Conservation (phyloP, 1,284 basidiomycete genomes). For the Bondarzewia mesenterica region DNA sequence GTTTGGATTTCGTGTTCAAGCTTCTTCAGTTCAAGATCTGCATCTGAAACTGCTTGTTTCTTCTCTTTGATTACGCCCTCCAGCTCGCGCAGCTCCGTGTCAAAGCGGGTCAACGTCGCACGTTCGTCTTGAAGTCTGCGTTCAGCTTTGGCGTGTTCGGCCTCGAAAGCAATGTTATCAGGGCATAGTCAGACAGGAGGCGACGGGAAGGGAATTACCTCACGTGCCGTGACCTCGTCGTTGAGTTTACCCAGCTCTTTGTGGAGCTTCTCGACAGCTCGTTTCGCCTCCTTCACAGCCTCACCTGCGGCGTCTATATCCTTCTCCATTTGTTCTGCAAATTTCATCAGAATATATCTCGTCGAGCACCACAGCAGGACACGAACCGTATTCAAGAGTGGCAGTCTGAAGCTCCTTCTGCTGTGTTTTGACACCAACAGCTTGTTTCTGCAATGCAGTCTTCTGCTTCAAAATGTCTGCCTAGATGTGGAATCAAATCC, state of each 20-base stretch:
- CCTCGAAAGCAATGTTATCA: slow-evolving; percentile 29
- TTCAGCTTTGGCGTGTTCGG: slow-evolving; percentile 56
- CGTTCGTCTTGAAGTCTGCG: slow-evolving; percentile 75
- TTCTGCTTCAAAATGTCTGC: slow-evolving; percentile 78
- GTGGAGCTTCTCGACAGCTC: slow-evolving; percentile 50
- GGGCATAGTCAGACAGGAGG: neutral
- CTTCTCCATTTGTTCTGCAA: slow-evolving; percentile 72
- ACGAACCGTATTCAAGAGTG: slow-evolving; percentile 76
- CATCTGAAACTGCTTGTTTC: slow-evolving; percentile 67
- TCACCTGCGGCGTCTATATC: slow-evolving; percentile 64
- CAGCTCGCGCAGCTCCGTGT: slow-evolving; percentile 80
- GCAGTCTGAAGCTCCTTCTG: slow-evolving; percentile 89
- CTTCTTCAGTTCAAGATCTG: slow-evolving; percentile 61
- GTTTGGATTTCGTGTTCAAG: slow-evolving; percentile 44
- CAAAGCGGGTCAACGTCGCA: slow-evolving; percentile 81
- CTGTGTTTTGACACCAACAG: slow-evolving; percentile 73
- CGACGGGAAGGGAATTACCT: slow-evolving; percentile 31
- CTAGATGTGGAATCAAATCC: slow-evolving; percentile 27
- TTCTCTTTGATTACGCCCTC: slow-evolving; percentile 78
- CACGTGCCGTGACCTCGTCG: slow-evolving; percentile 41
- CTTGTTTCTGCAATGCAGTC: slow-evolving; percentile 72
- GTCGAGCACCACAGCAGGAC: slow-evolving; percentile 1
- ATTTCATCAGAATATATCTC: neutral
- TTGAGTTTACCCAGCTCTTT: slow-evolving; percentile 59
- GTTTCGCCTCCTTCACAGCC: slow-evolving; percentile 54